Evolutionary conservation across 805 yeast genomes (phyloP), one percentile per base, ranked within the genome.

Genomic region (Jamesozyma jinghongensis): DNA sequence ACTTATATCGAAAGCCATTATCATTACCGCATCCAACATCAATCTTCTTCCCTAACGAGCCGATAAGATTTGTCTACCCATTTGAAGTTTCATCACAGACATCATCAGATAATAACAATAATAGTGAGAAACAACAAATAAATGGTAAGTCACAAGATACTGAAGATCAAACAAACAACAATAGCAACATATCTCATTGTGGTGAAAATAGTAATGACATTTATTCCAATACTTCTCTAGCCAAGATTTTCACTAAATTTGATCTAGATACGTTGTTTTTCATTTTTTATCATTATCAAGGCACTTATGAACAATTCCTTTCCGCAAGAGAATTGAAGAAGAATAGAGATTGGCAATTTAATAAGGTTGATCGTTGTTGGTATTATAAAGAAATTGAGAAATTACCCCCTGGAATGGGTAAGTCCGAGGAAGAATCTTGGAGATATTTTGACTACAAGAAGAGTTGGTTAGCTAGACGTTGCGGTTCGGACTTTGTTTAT

Each of bases 181-280:
- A 38, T 27, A 44, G 36, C 19, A 40, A 41, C 8, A 27, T 25
- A 43, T 7, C 47, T 43, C 14, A 13, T 14, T 32, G 12, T 17
- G 5, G 13, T 6, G 25, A 19, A 32, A 17, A 52, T 48, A 34
- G 20, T 26, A 40, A 44, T 31, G 66, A 61, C 44, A 52, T 59
- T 16, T 58, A 62, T 43, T 51, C 62, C 4, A 53, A 51, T 18
- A 56, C 62, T 8, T 61, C 65, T 1, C 70, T 79, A 62, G 75
- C 77, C 43, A 84, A 77, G 56, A 63, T 69, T n/a, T 66, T 85
- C 63, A 67, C 73, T 20, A 85, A 81, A 52, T 74, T 90, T 53
- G 94, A 86, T 54, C 68, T 79, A 26, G 96, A 87, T 56, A 90
- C 97, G 2, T 64, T 92, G 50, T 88, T 90, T 51, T 92, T 85